Conservation (phyloP, 2,329 filamentous ascomycete genomes). For the Trichoderma koningiopsis region DNA sequence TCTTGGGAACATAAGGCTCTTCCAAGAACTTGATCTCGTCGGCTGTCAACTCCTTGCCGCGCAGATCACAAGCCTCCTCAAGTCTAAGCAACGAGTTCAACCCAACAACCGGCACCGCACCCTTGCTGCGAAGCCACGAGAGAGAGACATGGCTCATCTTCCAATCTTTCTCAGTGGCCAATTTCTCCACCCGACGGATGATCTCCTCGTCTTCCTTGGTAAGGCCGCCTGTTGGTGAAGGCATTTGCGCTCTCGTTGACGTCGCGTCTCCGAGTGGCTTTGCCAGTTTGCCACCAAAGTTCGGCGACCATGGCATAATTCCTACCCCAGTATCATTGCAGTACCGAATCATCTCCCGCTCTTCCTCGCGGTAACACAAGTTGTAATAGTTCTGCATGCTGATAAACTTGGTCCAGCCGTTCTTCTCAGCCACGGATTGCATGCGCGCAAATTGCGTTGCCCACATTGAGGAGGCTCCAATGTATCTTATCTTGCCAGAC, state of each 20-base stretch:
- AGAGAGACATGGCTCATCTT: constrained; percentile 63
- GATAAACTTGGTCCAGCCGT: constrained; percentile 58
- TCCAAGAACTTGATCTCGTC: constrained; percentile 64
- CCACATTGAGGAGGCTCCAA: constrained; percentile 41
- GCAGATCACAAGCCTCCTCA: constrained; percentile 57
- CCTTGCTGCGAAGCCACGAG: constrained; percentile 56
- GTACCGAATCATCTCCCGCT: constrained; percentile 44
- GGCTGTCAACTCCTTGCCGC: constrained; percentile 50
- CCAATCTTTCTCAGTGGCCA: constrained; percentile 57
- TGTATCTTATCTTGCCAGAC: constrained; percentile 53
- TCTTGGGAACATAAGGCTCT: constrained; percentile 60
- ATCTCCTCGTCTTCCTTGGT: constrained; percentile 41
- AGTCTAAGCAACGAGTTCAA: constrained; percentile 59
- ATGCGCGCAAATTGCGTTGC: constrained; percentile 48
- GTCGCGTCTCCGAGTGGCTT: constrained; percentile 5
- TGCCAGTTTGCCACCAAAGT: constrained; percentile 27
- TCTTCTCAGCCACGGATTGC: constrained; percentile 53
- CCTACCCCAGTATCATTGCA: constrained; percentile 24
- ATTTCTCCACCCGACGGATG: constrained; percentile 47
- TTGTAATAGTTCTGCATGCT: constrained; percentile 60
- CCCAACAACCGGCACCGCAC: constrained; percentile 62
- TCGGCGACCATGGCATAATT: constrained; percentile 29
- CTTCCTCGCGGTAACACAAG: constrained; percentile 60
- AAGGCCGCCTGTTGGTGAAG: neutral
- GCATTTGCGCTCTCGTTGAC: neutral